A percentile compares a stretch with the other conserved stretches of the same genome.
Evolutionary conservation across 2,329 filamentous ascomycete species (phyloP).

Genomic region (Curvularia sp.): DNA sequence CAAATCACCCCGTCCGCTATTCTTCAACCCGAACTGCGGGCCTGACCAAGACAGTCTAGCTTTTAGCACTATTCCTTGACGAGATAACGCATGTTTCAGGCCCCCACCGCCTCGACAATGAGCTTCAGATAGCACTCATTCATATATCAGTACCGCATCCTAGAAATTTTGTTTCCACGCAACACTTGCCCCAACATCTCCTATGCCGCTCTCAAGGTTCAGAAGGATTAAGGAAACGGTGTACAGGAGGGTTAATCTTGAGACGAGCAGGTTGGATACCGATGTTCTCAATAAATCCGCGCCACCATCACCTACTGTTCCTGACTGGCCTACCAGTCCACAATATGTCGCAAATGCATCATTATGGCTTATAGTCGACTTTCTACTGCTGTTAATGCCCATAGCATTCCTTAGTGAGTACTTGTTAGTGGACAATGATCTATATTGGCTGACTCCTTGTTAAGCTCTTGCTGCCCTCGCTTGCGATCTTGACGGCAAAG

Average conservation of each 20-base stretch:
- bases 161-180: not conserved
- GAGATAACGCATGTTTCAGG: too few species aligned
- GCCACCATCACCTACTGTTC: not conserved
- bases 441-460: not conserved
- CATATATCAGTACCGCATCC: not conserved
- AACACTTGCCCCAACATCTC: not conserved
- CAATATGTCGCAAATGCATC: not conserved
- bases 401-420: not conserved
- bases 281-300: not conserved
- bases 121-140: too few species aligned
- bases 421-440: not conserved
- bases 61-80: too few species aligned
- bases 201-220: not conserved
- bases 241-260: not conserved
- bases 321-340: not conserved
- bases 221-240: not conserved
- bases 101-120: too few species aligned
- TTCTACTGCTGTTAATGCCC: not conserved
- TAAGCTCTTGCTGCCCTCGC: not conserved
- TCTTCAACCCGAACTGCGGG: too few species aligned
- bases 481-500: not conserved
- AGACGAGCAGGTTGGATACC: not conserved
- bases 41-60: too few species aligned
- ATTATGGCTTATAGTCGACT: not conserved
- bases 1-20: too few species aligned